Conservation (phyloP, 192 early-diverging fungal genomes). For the Backusella australiensis region DNA sequence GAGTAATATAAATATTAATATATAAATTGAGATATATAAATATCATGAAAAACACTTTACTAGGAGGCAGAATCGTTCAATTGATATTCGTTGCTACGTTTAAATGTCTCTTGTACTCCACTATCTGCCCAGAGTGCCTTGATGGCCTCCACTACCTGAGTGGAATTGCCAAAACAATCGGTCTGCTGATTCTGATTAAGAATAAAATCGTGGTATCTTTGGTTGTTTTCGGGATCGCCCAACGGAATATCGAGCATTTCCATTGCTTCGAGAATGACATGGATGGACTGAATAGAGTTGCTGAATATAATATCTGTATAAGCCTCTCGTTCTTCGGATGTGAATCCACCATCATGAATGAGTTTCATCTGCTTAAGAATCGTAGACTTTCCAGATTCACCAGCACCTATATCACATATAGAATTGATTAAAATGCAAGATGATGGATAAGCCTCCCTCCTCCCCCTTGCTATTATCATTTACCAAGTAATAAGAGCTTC, state of each 20-base stretch:
- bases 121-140: constrained; percentile 72
- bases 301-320: constrained; percentile 95
- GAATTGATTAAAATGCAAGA: neutral
- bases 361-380: constrained; percentile 98
- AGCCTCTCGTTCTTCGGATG: constrained; percentile 78
- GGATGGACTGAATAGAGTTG: constrained; percentile 93
- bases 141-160: constrained; percentile 71
- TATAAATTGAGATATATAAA: neutral
- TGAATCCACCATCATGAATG: constrained; percentile 91
- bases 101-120: constrained; percentile 59
- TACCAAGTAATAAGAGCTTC: constrained; percentile 91
- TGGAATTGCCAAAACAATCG: constrained; percentile 69
- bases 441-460: neutral
- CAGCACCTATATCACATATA: constrained; percentile 49
- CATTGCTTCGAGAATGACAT: constrained; percentile 95
- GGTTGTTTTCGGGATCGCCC: constrained; percentile 58
- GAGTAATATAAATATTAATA: neutral
- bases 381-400: constrained; percentile 93
- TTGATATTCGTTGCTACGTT: constrained; percentile 77
- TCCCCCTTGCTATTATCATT: constrained; percentile 2
- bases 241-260: constrained; percentile 75
- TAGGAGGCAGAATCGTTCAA: constrained; percentile 91
- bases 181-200: constrained; percentile 86
- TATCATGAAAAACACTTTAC: constrained; percentile 43
- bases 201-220: constrained; percentile 68